Conservation (phyloP, 768 basidiomycete species). For the Mycena vitilis region DNA sequence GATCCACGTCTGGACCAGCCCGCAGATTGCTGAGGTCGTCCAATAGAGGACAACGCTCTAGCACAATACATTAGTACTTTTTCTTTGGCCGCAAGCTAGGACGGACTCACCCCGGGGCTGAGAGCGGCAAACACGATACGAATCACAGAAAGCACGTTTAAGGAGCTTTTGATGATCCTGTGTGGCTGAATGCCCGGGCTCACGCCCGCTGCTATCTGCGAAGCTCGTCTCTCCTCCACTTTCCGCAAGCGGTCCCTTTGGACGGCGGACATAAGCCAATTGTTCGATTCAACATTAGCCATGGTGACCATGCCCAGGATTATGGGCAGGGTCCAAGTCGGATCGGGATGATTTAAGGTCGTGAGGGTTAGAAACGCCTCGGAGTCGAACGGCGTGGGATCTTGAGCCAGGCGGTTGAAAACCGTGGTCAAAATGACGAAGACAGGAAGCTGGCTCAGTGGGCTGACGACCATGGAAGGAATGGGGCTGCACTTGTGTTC, state of each 20-base stretch:
- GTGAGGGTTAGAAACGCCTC: conserved; percentile 83
- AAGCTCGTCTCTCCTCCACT: conserved; percentile 60
- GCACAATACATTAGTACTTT: conserved; percentile 21
- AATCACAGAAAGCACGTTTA: conserved; percentile 69
- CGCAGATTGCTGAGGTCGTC: conserved; percentile 81
- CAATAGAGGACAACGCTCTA: conserved; percentile 82
- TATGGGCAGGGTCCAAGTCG: conserved; percentile 77
- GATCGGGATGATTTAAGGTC: conserved; percentile 76
- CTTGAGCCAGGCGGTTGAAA: conserved; percentile 64
- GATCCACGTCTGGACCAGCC: conserved; percentile 79
- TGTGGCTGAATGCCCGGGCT: conserved; percentile 57
- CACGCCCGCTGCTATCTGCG: conserved; percentile 57
- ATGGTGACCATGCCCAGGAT: conserved; percentile 78
- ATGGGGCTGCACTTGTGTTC: conserved; percentile 68
- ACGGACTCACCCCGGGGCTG: conserved; percentile 73
- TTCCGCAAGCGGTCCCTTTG: conserved; percentile 63
- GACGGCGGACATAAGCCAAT: conserved; percentile 75
- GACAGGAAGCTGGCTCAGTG: conserved; percentile 76
- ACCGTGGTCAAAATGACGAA: conserved; percentile 75
- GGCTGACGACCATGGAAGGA: conserved; percentile 69
- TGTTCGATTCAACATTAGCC: conserved; percentile 82
- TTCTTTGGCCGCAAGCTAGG: neutral
- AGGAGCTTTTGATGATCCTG: conserved; percentile 61
- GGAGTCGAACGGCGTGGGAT: conserved; percentile 77
- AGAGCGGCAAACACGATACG: conserved; percentile 76